Evolutionary conservation across 805 yeast species (phyloP).

Genomic region (Wickerhamiella siamensis): DNA sequence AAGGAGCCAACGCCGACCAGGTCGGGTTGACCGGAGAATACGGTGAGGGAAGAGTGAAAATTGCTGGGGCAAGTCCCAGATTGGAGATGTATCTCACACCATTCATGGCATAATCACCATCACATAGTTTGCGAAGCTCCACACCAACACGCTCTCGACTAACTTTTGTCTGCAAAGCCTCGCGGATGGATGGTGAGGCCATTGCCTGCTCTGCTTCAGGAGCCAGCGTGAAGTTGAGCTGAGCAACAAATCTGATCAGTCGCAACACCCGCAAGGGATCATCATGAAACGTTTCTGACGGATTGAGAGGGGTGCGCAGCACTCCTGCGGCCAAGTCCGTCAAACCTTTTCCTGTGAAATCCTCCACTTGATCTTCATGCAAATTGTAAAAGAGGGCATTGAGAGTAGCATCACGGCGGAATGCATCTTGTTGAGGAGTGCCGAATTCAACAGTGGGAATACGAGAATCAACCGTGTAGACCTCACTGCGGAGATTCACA

Average conservation of each 20-base stretch:
- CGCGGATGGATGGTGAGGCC: slow-evolving; percentile 41
- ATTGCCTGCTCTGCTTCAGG: slow-evolving; percentile 44
- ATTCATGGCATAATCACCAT: slow-evolving; percentile 43
- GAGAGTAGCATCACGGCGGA: slow-evolving; percentile 86
- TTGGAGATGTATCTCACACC: slow-evolving; percentile 48
- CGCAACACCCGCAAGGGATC: slow-evolving; percentile 88
- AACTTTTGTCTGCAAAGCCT: slow-evolving; percentile 53
- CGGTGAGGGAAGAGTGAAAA: slow-evolving; percentile 30
- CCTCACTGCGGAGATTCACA: slow-evolving; percentile 80
- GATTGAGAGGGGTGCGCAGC: slow-evolving; percentile 77
- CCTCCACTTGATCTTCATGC: slow-evolving; percentile 56
- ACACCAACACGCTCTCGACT: slow-evolving; percentile 83
- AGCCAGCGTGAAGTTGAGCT: slow-evolving; percentile 57
- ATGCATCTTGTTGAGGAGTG: slow-evolving; percentile 82
- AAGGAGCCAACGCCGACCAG: background rate
- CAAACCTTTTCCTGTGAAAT: slow-evolving; percentile 65
- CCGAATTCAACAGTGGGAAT: slow-evolving; percentile 79
- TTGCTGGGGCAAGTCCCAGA: slow-evolving; percentile 40
- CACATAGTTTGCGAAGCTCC: slow-evolving; percentile 66
- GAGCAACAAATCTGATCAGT: slow-evolving; percentile 70
- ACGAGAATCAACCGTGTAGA: slow-evolving; percentile 66
- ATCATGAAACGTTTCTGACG: slow-evolving; percentile 73
- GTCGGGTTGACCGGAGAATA: slow-evolving; percentile 11
- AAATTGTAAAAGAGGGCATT: slow-evolving; percentile 86
- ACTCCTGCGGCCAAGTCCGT: slow-evolving; percentile 56